phyloP scores from a whole-genome alignment of 345 rosid genomes.

The Geranium brycei region DNA sequence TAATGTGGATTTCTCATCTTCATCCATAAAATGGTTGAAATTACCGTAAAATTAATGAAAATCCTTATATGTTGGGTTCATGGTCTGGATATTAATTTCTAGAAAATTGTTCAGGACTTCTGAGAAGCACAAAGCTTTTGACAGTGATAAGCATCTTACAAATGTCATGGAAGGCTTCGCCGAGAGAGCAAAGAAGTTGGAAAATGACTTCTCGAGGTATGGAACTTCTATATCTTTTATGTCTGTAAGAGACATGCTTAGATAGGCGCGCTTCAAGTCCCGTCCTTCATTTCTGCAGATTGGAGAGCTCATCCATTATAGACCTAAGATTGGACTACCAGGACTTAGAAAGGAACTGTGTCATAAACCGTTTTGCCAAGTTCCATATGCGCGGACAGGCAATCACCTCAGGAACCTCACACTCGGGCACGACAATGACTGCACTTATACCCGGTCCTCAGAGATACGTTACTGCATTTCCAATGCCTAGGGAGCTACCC shows the following conservation, averaged over 20 bases:
- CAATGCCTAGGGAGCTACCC: constrained; percentile 79
- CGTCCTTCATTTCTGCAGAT: constrained; percentile 29
- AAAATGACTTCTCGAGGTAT: constrained; percentile 49
- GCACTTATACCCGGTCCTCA: constrained; percentile 45
- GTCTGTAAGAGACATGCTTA: too few species aligned
- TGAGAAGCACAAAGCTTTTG: constrained; percentile 28
- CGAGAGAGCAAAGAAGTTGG: constrained; percentile 43
- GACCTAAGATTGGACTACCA: constrained; percentile 75
- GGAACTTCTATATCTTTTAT: too few species aligned
- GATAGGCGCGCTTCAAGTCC: too few species aligned
- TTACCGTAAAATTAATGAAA: background rate
- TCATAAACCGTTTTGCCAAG: constrained; percentile 86
- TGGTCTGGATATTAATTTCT: background rate
- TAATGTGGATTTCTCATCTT: background rate
- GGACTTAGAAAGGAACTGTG: constrained; percentile 65
- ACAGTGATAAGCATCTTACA: constrained; percentile 37
- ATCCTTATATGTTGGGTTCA: background rate
- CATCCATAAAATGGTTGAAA: too few species aligned
- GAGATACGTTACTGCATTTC: constrained; percentile 74
- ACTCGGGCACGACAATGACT: constrained; percentile 21
- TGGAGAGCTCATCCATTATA: constrained; percentile 47
- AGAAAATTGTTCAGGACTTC: constrained; percentile 18
- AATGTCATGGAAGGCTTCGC: constrained; percentile 54
- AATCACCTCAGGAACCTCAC: constrained; percentile 36
- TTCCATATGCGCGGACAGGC: constrained; percentile 58